Conservation (phyloP, 1,284 basidiomycete species). For the Omphalotus olearius region DNA sequence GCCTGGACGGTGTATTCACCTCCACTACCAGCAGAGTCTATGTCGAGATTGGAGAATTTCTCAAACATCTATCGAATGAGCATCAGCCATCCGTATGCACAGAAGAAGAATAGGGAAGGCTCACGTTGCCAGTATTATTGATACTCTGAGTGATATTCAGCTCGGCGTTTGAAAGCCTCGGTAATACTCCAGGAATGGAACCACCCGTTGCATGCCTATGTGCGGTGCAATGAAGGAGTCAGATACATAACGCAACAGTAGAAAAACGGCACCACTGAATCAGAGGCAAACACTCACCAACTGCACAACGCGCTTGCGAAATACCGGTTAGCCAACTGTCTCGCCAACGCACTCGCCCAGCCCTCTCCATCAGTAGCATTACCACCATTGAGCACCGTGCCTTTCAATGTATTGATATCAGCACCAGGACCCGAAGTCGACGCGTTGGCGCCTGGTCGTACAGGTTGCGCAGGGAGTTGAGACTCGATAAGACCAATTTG, state of each 20-base stretch:
- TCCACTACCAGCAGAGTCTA: slow-evolving; percentile 81
- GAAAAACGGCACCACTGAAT: slow-evolving; percentile 12
- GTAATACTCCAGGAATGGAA: slow-evolving; percentile 63
- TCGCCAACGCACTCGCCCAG: slow-evolving; percentile 61
- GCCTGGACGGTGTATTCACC: slow-evolving; percentile 84
- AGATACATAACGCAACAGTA: no score
- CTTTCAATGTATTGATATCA: slow-evolving; percentile 55
- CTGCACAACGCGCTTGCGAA: slow-evolving; percentile 81
- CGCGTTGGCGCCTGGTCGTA: slow-evolving; percentile 47
- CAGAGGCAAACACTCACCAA: slow-evolving; percentile 55
- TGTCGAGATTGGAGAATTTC: slow-evolving; percentile 74
- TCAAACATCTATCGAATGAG: slow-evolving; percentile 73
- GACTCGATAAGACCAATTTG: slow-evolving; percentile 71
- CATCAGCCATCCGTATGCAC: neutral
- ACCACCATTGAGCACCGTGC: slow-evolving; percentile 74
- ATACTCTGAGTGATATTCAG: slow-evolving; percentile 72
- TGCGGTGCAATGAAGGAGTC: neutral
- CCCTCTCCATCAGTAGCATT: slow-evolving; percentile 59
- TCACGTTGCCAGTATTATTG: slow-evolving; percentile 67
- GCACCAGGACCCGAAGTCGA: slow-evolving; percentile 47
- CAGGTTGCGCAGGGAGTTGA: slow-evolving; percentile 64
- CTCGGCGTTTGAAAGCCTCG: slow-evolving; percentile 64
- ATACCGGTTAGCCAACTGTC: slow-evolving; percentile 81
- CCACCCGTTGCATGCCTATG: slow-evolving; percentile 78
- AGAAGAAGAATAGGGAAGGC: slow-evolving; percentile 28